A percentile compares a stretch with the other conserved stretches of the same genome.
phyloP scores from a whole-genome alignment of 805 yeast species.

The Saccharomycopsis synnaedendra region DNA sequence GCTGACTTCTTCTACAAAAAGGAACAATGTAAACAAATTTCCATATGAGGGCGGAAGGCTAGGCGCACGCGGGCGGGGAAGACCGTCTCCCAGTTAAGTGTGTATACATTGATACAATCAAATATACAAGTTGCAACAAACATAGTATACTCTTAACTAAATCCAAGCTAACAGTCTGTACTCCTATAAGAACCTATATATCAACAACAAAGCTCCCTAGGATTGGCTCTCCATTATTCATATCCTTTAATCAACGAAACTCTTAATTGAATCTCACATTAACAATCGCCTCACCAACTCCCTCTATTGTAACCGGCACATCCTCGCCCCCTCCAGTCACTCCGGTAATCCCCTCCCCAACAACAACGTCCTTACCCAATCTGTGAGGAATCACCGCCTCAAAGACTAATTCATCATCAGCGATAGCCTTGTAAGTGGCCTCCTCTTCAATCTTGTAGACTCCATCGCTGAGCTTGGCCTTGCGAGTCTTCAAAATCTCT shows the following conservation, averaged over 20 bases:
- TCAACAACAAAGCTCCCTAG: too few species aligned
- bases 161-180: too few species aligned
- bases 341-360: constrained; percentile 52
- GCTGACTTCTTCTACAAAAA: too few species aligned
- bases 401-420: constrained; percentile 49
- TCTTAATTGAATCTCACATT: constrained; percentile 4
- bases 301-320: constrained; percentile 18
- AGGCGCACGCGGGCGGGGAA: too few species aligned
- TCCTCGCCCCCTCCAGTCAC: constrained; percentile 35
- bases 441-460: constrained; percentile 49
- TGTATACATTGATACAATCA: too few species aligned
- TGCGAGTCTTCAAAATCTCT: constrained; percentile 55
- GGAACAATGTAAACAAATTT: too few species aligned
- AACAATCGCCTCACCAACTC: constrained; percentile 3
- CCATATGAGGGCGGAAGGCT: too few species aligned
- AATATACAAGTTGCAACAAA: too few species aligned
- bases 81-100: too few species aligned
- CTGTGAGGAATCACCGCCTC: constrained; percentile 56
- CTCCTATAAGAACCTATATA: too few species aligned
- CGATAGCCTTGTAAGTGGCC: constrained; percentile 52
- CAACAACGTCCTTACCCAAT: constrained; percentile 55
- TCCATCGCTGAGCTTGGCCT: constrained; percentile 38
- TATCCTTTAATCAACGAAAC: not conserved
- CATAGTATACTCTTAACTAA: too few species aligned
- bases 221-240: not conserved